Evolutionary conservation across 306 rosid genomes (phyloP).

Genomic region (Nissolia schottii): DNA sequence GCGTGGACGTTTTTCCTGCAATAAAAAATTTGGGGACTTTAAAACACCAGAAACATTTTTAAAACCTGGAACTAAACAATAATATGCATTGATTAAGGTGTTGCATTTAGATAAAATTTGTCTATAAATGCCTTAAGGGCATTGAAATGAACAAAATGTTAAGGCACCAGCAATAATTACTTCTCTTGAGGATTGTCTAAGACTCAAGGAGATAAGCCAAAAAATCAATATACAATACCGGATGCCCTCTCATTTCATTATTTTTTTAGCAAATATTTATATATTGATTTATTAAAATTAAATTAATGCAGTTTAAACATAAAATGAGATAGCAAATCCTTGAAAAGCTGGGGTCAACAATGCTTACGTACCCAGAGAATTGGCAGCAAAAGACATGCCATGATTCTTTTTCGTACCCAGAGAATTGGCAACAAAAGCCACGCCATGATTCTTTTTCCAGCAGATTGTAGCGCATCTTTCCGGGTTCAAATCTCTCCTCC

Average conservation of each 20-base stretch:
- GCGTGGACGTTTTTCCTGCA: conserved; percentile 39
- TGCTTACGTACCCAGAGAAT: conserved; percentile 22
- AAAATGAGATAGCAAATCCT: neutral
- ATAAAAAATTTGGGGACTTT: neutral
- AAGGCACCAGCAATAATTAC: neutral
- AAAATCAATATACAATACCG: neutral
- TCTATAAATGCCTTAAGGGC: neutral
- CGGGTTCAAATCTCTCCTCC: conserved; percentile 26
- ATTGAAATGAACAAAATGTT: conserved; percentile 2
- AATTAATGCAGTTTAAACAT: neutral
- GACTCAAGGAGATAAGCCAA: neutral
- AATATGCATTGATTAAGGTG: neutral
- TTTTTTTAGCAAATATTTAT: neutral
- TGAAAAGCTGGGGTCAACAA: neutral
- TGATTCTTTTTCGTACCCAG: conserved; percentile 13
- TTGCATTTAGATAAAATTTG: neutral
- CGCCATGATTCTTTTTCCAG: conserved; percentile 1
- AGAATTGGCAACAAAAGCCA: conserved; percentile 19
- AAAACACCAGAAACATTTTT: neutral
- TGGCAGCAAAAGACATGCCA: conserved; percentile 17
- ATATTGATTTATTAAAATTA: neutral
- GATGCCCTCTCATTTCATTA: conserved; percentile 2
- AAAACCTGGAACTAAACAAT: neutral
- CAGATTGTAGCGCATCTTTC: neutral
- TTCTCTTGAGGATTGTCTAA: neutral